Conservation (phyloP, 1,284 basidiomycete genomes). For the Malassezia equina region DNA sequence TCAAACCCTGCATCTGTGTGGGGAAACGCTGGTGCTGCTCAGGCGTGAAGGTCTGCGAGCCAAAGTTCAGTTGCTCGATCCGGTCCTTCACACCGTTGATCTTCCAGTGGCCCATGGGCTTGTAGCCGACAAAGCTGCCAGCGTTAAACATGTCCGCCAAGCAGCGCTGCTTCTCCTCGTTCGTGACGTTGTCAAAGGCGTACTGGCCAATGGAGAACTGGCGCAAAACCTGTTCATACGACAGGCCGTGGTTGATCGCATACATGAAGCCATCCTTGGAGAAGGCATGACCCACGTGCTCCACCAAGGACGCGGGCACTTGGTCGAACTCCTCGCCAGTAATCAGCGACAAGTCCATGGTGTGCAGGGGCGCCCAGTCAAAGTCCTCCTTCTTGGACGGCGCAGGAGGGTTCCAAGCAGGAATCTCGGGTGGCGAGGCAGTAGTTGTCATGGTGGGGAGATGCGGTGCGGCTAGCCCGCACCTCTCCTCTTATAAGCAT, state of each 20-base stretch:
- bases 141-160: slow-evolving; percentile 37
- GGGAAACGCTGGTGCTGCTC: slow-evolving; percentile 32
- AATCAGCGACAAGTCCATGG: slow-evolving; percentile 39
- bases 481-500: background rate
- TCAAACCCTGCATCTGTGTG: slow-evolving; percentile 23
- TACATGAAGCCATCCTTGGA: slow-evolving; percentile 42
- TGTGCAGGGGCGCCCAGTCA: slow-evolving; percentile 43
- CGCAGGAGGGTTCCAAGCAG: slow-evolving; percentile 34
- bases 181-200: slow-evolving; percentile 34
- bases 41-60: slow-evolving; percentile 36
- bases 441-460: background rate
- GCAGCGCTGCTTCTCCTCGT: slow-evolving; percentile 36
- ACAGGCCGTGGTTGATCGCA: slow-evolving; percentile 42
- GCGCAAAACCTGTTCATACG: slow-evolving; percentile 35
- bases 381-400: slow-evolving; percentile 31
- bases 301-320: slow-evolving; percentile 31
- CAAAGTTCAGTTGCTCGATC: slow-evolving; percentile 51
- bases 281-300: slow-evolving; percentile 36
- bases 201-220: slow-evolving; percentile 46
- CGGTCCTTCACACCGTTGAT: slow-evolving; percentile 47
- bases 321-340: slow-evolving; percentile 33
- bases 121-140: slow-evolving; percentile 49
- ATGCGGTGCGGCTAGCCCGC: background rate
- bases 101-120: slow-evolving; percentile 51
- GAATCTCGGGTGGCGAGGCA: slow-evolving; percentile 10